phyloP scores from a whole-genome alignment of 306 rosid genomes.

The Prunus mira region DNA sequence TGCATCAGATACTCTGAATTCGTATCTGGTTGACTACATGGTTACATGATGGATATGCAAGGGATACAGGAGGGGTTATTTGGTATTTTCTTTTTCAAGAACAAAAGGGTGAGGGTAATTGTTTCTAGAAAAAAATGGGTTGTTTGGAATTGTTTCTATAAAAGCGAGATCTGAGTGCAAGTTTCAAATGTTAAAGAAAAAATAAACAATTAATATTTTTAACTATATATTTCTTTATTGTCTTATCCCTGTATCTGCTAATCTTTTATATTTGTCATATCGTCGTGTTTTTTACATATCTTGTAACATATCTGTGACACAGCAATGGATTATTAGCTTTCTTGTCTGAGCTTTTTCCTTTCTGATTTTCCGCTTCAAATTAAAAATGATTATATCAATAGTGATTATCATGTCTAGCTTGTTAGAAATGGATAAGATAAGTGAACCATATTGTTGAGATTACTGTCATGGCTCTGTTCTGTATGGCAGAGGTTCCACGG shows the following conservation, averaged over 20 bases:
- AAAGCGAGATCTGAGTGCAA: too few relatives aligned
- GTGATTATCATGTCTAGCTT: neutral
- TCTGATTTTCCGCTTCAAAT: neutral
- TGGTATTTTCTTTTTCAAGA: neutral
- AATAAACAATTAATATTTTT: neutral
- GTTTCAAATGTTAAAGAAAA: neutral
- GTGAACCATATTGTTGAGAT: neutral
- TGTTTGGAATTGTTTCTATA: neutral
- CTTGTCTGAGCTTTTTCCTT: neutral
- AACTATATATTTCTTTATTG: neutral
- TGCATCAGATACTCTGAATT: too few relatives aligned
- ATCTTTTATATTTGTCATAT: neutral
- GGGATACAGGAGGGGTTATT: neutral
- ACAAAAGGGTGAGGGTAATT: neutral
- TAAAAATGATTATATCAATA: neutral
- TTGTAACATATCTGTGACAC: neutral
- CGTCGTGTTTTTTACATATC: neutral
- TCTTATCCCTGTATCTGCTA: neutral
- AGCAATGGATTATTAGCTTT: neutral
- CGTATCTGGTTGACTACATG: neutral
- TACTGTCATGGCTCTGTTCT: too few relatives aligned
- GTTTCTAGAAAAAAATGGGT: neutral
- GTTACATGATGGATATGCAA: neutral
- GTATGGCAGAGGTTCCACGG: neutral
- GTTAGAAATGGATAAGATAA: neutral